Evolutionary conservation across 2,329 filamentous ascomycete genomes (phyloP).

Genomic region (Colletotrichum echinochloae): DNA sequence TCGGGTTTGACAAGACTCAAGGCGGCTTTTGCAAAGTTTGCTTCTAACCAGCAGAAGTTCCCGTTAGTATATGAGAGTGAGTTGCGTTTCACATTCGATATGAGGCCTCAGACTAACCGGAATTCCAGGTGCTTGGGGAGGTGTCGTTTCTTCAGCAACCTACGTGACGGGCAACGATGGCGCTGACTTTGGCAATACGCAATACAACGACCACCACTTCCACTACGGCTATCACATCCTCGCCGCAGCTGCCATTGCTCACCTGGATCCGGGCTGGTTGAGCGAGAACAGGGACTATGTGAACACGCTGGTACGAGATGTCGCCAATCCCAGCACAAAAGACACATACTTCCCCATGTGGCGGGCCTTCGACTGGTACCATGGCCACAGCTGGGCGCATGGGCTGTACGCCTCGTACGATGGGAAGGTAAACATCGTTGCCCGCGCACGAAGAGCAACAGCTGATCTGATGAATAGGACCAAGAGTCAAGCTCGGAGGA

Average conservation of each 20-base stretch:
- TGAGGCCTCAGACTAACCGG: neutral
- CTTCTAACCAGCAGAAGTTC: conserved; percentile 74
- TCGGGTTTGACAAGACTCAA: conserved; percentile 73
- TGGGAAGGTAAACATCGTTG: conserved; percentile 67
- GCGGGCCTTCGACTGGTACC: conserved; percentile 91
- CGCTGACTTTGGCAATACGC: conserved; percentile 90
- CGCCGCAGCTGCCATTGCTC: conserved; percentile 83
- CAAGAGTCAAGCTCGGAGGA: conserved; percentile 94
- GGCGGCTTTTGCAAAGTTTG: conserved; percentile 73
- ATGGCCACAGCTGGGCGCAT: conserved; percentile 94
- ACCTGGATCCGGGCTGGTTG: conserved; percentile 82
- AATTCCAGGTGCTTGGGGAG: conserved; percentile 75
- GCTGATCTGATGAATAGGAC: conserved; percentile 55
- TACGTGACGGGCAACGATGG: conserved; percentile 77
- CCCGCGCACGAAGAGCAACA: too few relatives aligned
- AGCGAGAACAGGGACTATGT: conserved; percentile 80
- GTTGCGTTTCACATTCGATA: conserved; percentile 43
- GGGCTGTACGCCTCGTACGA: conserved; percentile 77
- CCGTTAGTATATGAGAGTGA: conserved; percentile 74
- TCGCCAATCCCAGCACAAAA: conserved; percentile 77
- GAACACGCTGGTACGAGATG: conserved; percentile 85
- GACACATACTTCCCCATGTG: conserved; percentile 86
- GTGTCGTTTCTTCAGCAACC: conserved; percentile 80
- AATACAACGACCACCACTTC: conserved; percentile 82
- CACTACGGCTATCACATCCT: conserved; percentile 93